A percentile compares a stretch with the other conserved stretches of the same genome.
Evolutionary conservation across 306 rosid genomes (phyloP).

Genomic region (Cucurbita ficifolia): DNA sequence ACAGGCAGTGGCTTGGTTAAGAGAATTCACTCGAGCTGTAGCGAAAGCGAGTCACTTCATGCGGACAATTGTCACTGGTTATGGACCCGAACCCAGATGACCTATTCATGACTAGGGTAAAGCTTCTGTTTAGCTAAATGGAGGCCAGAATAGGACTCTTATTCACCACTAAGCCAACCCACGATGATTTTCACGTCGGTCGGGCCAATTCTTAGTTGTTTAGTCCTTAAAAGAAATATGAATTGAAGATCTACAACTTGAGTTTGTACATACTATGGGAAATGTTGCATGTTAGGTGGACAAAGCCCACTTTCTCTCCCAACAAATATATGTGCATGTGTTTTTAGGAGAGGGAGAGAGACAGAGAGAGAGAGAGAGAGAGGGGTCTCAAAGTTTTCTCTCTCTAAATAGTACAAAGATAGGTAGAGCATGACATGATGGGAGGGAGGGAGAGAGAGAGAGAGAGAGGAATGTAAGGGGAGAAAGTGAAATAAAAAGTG

Average conservation of each 20-base stretch:
- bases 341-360: not conserved
- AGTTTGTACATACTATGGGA: not conserved
- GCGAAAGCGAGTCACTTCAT: too few relatives aligned
- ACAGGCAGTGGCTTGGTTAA: too few relatives aligned
- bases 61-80: too few relatives aligned
- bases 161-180: too few relatives aligned
- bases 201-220: not conserved
- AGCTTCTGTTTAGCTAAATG: too few relatives aligned
- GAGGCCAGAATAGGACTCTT: too few relatives aligned
- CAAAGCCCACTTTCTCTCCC: constrained; percentile 19
- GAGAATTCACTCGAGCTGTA: too few relatives aligned
- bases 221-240: not conserved
- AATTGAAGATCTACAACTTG: not conserved
- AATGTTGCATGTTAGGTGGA: constrained; percentile 36
- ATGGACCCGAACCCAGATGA: too few relatives aligned
- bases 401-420: not conserved
- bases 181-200: too few relatives aligned
- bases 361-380: constrained; percentile 10
- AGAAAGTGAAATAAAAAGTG: not conserved
- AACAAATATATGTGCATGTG: constrained; percentile 4
- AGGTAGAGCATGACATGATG: constrained; percentile 2
- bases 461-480: not conserved
- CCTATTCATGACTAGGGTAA: too few relatives aligned
- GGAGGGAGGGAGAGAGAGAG: not conserved
- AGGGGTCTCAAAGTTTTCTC: not conserved